Evolutionary conservation across 345 rosid genomes (phyloP).

Genomic region (Mercurialis annua): DNA sequence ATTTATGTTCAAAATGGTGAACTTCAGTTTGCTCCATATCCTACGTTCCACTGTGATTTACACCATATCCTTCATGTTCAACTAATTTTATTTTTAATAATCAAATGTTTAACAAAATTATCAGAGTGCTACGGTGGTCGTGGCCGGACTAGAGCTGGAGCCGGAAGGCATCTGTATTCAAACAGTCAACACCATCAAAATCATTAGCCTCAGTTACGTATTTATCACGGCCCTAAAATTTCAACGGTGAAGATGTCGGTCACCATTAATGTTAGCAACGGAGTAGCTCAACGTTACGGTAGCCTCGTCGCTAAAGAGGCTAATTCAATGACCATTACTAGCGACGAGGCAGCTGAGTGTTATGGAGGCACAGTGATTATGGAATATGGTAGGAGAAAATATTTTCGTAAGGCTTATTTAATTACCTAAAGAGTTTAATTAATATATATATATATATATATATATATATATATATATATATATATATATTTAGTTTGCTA

Average conservation of each 20-base stretch:
- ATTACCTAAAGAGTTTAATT: too few species aligned
- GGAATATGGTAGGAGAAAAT: not conserved
- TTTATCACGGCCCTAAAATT: conserved; percentile 10
- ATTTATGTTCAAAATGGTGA: too few species aligned
- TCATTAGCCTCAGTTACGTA: not conserved
- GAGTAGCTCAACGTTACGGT: not conserved
- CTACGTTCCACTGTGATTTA: too few species aligned
- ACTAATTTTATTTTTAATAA: too few species aligned
- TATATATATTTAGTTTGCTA: too few species aligned
- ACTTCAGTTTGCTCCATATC: too few species aligned
- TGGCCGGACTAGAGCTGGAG: not conserved
- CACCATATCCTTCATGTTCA: too few species aligned
- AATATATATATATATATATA: too few species aligned
- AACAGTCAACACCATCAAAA: not conserved
- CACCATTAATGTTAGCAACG: not conserved
- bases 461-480: too few species aligned
- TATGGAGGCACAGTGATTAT: not conserved
- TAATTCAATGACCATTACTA: not conserved
- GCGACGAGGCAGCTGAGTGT: conserved; percentile 1
- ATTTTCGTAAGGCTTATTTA: not conserved
- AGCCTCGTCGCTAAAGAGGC: not conserved
- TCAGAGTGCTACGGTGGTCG: not conserved
- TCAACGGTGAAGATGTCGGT: not conserved
- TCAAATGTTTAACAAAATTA: too few species aligned
- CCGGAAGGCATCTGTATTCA: not conserved